Base-by-base conservation (phyloP, 768 basidiomycete species). In the Sistotremastrum suecicum region DNA sequence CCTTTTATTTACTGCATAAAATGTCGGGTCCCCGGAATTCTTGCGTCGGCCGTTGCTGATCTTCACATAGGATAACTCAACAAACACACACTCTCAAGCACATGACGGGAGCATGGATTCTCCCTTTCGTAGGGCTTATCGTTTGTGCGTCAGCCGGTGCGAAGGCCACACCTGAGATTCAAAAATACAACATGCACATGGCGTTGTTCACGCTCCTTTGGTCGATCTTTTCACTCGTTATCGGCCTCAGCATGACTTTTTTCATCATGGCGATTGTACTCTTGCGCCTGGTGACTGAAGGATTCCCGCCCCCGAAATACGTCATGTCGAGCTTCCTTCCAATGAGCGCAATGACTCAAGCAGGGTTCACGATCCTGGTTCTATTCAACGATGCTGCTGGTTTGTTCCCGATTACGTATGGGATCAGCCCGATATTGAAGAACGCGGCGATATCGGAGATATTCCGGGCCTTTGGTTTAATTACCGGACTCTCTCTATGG, bases 311-410 rank as follows among this genome's bases (percentile, higher is more conserved):
- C 5, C 48, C 43, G 36, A 50, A 47, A 12, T 39, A 51, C 5
- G 48, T 56, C 42, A 43, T 53, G n/a, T 53, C 54, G 7, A 42
- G 53, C 8, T 63, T 63, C 49, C 52, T 66, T 3, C 64, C 63
- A 2, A 49, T 64, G 31, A 63, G 64, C n/a, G 63, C 64, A n/a
- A 60, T 59, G 47, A 63, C 61, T 29, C 61, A 63, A 49, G 62
- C 58, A 1, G 56, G 50, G 29, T 53, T 50, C 41, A 47, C 52
- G 9, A 38, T 53, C 10, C 46, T 53, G 9, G 7, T 53, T 5
- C 20, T 20, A 20, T 20, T 20, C 20, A 20, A 20, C 20, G 20
- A 20, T 20, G 20, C 20, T 20, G 20, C 20, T 20, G 20, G 20
- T 20, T 20, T 20, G 20, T 20, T 20, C 20, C 20, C 20, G 20